Percentiles rank a stretch among this genome's conserved stretches.
phyloP scores from a whole-genome alignment of 768 basidiomycete genomes.

The Porphyrellus cyaneotinctus region DNA sequence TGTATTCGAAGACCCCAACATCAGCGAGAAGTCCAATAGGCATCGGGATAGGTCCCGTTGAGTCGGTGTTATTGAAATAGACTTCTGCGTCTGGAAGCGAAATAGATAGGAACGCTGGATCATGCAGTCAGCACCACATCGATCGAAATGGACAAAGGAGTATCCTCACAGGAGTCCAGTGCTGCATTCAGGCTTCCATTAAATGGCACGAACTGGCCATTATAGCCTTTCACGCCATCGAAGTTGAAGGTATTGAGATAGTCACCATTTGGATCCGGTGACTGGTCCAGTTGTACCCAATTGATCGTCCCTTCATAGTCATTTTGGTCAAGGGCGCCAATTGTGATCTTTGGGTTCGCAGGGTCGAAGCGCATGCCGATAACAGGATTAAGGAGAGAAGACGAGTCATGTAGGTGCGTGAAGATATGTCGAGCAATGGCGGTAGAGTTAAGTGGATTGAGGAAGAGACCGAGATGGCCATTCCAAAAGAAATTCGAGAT shows the following conservation, averaged over 20 bases:
- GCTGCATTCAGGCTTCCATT: conserved; percentile 12
- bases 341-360: conserved; percentile 27
- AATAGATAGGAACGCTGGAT: conserved; percentile 16
- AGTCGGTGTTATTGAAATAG: conserved; percentile 18
- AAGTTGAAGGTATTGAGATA: conserved; percentile 21
- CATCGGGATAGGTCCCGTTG: conserved; percentile 21
- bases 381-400: conserved; percentile 29
- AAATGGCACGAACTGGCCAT: conserved; percentile 24
- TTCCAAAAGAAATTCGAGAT: conserved; percentile 9
- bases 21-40: conserved; percentile 1
- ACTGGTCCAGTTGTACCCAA: conserved; percentile 23
- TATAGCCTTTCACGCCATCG: conserved; percentile 30
- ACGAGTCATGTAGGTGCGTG: conserved; percentile 17
- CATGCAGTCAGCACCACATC: neutral
- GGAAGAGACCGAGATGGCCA: conserved; percentile 25
- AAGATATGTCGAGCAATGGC: conserved; percentile 11
- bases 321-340: conserved; percentile 30
- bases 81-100: conserved; percentile 13
- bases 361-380: conserved; percentile 30
- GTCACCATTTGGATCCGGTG: conserved; percentile 15
- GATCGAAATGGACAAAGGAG: neutral
- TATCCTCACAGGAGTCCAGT: conserved; percentile 25
- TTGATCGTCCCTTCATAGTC: conserved; percentile 32
- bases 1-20: conserved; percentile 7
- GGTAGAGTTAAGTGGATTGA: conserved; percentile 19